Conservation (phyloP, 306 rosid genomes). For the Cicer bijugum region DNA sequence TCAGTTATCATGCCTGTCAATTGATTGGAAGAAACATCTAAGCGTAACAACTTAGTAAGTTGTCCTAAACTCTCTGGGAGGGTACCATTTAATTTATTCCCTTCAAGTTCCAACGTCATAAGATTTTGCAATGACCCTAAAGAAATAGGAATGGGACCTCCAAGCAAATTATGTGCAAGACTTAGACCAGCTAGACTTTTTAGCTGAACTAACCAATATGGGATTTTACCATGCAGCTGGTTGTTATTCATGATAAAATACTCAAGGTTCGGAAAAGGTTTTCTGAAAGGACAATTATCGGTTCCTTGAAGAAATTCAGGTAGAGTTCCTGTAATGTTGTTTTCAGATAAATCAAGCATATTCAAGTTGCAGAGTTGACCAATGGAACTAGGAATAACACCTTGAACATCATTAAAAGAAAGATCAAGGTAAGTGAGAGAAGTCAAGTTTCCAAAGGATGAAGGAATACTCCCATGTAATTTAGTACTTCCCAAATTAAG, state of each 20-base stretch:
- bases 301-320: slow-evolving; percentile 50
- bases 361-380: slow-evolving; percentile 46
- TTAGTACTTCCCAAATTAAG: slow-evolving; percentile 31
- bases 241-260: slow-evolving; percentile 17
- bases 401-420: slow-evolving; percentile 15
- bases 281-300: slow-evolving; percentile 18
- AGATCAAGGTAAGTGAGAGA: slow-evolving; percentile 45
- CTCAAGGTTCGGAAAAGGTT: slow-evolving; percentile 42
- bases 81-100: slow-evolving; percentile 52
- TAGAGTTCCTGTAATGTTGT: slow-evolving; percentile 47
- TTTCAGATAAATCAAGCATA: neutral
- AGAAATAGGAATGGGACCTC: slow-evolving; percentile 49
- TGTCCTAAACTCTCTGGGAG: slow-evolving; percentile 55
- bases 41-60: slow-evolving; percentile 36
- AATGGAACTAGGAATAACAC: slow-evolving; percentile 51
- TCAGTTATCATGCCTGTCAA: slow-evolving; percentile 50
- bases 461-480: slow-evolving; percentile 50
- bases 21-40: slow-evolving; percentile 56
- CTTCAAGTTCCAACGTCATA: neutral
- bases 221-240: slow-evolving; percentile 46
- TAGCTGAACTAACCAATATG: slow-evolving; percentile 51
- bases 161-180: slow-evolving; percentile 41
- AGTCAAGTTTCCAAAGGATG: slow-evolving; percentile 55
- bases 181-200: slow-evolving; percentile 40
- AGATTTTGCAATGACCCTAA: slow-evolving; percentile 46